phyloP scores from a whole-genome alignment of 2,329 filamentous ascomycete genomes.

The Raffaelea deltoideospora region DNA sequence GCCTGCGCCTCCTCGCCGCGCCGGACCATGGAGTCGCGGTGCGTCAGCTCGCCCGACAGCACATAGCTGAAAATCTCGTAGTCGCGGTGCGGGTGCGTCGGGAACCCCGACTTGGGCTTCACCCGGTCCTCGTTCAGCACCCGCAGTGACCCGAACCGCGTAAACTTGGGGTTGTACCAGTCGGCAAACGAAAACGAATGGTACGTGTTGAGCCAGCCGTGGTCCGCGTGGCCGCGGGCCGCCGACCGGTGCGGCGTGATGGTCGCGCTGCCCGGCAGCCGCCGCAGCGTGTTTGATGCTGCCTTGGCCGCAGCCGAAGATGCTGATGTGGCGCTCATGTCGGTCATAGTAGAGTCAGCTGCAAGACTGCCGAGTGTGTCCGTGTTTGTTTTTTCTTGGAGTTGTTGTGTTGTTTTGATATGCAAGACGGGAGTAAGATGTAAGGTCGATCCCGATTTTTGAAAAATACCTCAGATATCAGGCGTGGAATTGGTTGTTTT shows the following conservation, averaged over 20 bases:
- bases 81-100: slow-evolving; percentile 70
- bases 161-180: slow-evolving; percentile 51
- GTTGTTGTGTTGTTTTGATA: not conserved
- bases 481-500: no score
- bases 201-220: slow-evolving; percentile 79
- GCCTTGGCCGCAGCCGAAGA: slow-evolving; percentile 18
- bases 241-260: slow-evolving; percentile 61
- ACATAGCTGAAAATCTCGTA: slow-evolving; percentile 87
- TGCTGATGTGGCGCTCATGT: slow-evolving; percentile 4
- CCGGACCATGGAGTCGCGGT: slow-evolving; percentile 71
- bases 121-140: slow-evolving; percentile 87
- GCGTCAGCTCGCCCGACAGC: slow-evolving; percentile 67
- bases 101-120: slow-evolving; percentile 58
- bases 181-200: slow-evolving; percentile 75
- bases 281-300: slow-evolving; percentile 40
- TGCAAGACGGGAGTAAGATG: no score
- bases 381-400: no score
- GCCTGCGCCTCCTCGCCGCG: slow-evolving; percentile 44
- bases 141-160: slow-evolving; percentile 59
- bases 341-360: slow-evolving; percentile 1
- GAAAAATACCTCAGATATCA: no score
- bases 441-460: no score
- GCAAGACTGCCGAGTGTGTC: no score
- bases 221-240: slow-evolving; percentile 60
- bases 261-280: slow-evolving; percentile 53